Base-by-base conservation (phyloP, 2,329 filamentous ascomycete genomes). In the Blastomyces emzantsi region DNA sequence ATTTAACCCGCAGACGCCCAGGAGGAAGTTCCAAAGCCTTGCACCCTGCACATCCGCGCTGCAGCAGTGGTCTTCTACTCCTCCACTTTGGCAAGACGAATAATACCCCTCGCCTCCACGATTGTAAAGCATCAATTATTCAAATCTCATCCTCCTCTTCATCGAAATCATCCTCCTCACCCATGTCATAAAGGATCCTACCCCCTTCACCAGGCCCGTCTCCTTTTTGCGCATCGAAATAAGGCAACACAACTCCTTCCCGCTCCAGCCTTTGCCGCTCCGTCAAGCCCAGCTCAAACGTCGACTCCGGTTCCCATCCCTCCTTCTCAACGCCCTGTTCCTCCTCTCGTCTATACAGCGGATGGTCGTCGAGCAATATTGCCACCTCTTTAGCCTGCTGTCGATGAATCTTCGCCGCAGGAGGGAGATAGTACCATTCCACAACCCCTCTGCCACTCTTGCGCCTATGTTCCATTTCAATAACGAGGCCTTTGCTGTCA, bases 121-220 rank as follows among this genome's bases (percentile, higher is more conserved):
- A 49, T 49, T 49, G 43, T 59, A 19, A 59, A 28, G 25, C 43
- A 7, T 28, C 28, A 30, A 47, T 28, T 43, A 54, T 30, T 76
- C 73, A 92, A 68, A 93, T 92, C 77, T 97, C 92, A 77, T 97
- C 92, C 71, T 97, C 92, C 72, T 96, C 92, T 64, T 96, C 92
- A 69, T 96, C 92, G 77, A 97, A 97, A 74, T 97, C 92, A 76
- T 99, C 94, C 78, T 97, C 94, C 66, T 87, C 85, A 1, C 92
- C 93, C 90, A 97, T 96, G 70, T 97, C 93, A 74, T 99, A 99
- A 71, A 99, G 73, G 68, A 99, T 99, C 65, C 93, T 83, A 0
- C 94, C 94, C 4, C 94, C 93, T 70, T 96, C 91, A 0, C 92
- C 92, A 0, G 85, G 79, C 4, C 83, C 84, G 64, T 80, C 75